These are phyloP conservation scores for Pichia sp. DNA, from an alignment of 1,139 yeast genomes.

Conservation along the genomic window DNA sequence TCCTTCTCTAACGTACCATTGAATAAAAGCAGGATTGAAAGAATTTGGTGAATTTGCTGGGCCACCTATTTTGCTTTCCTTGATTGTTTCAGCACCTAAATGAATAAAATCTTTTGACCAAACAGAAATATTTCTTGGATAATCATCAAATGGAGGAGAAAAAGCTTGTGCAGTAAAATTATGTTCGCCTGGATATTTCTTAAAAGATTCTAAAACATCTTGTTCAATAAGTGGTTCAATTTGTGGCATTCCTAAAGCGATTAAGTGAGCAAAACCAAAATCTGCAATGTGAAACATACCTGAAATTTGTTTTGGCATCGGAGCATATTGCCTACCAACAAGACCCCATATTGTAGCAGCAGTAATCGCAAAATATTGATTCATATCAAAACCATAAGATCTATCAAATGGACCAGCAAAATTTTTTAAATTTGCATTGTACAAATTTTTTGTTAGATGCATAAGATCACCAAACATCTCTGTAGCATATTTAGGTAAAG, in stretches of 20 bases:
- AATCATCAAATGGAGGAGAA: constrained; percentile 4
- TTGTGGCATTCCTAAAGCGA: constrained; percentile 6
- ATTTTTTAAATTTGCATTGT: constrained; percentile 5
- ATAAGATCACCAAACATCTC: constrained; percentile 3
- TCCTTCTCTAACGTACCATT: constrained; percentile 7
- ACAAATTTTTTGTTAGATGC: constrained; percentile 2
- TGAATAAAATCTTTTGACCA: constrained; percentile 7
- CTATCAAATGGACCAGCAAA: constrained; percentile 8
- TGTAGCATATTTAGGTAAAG: constrained; percentile 3
- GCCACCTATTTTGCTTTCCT: constrained; percentile 4
- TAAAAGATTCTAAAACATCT: constrained; percentile 3
- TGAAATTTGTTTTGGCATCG: constrained; percentile 5
- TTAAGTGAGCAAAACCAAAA: constrained; percentile 3
- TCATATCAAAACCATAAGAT: constrained; percentile 7
- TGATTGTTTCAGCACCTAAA: constrained; percentile 7
- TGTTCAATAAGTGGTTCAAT: constrained; percentile 1
- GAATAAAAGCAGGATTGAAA: constrained; percentile 6
- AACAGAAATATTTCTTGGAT: constrained; percentile 6
- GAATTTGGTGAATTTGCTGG: constrained; percentile 1
- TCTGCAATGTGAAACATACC: constrained; percentile 6
- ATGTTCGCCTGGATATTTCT: constrained; percentile 3
- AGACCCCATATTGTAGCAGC: constrained; percentile 6
- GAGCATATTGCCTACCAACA: constrained; percentile 6
- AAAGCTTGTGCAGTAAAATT: constrained; percentile 2
- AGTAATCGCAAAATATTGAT: constrained; percentile 3